Evolutionary conservation across 163 green algal species (phyloP).

Genomic region (Volvox carteri): DNA sequence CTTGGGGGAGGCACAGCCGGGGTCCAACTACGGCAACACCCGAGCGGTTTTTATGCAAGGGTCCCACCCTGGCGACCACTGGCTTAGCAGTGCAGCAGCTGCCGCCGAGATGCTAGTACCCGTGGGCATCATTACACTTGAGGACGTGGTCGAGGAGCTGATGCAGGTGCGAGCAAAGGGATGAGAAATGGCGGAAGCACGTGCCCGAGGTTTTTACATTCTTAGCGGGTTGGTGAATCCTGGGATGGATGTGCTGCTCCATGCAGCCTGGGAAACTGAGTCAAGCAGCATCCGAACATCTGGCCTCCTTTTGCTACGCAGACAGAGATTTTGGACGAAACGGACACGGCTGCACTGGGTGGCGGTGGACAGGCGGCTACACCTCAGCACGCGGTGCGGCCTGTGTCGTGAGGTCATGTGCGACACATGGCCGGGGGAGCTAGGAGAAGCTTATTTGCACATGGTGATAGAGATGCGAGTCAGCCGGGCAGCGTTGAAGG

Average conservation of each 20-base stretch:
- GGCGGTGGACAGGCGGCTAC: neutral
- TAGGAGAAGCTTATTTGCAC: no score
- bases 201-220: no score
- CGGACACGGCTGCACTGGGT: conserved; percentile 34
- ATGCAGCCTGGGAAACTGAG: no score
- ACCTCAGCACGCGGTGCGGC: neutral
- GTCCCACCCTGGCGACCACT: neutral
- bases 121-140: conserved; percentile 91
- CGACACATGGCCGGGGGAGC: no score
- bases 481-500: no score
- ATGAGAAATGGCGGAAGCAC: no score
- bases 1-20: neutral
- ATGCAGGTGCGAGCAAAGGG: conserved; percentile 66
- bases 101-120: conserved; percentile 49
- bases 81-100: neutral
- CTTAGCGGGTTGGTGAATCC: no score
- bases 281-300: no score
- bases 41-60: neutral
- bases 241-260: no score
- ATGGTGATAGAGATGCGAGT: no score
- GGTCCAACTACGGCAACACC: neutral
- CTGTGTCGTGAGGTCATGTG: no score
- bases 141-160: conserved; percentile 91
- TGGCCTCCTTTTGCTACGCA: no score
- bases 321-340: conserved; percentile 73